These are phyloP conservation scores for Phytophthora constricta DNA, from an alignment of 352 stramenopile genomes.

Conservation along the genomic window DNA sequence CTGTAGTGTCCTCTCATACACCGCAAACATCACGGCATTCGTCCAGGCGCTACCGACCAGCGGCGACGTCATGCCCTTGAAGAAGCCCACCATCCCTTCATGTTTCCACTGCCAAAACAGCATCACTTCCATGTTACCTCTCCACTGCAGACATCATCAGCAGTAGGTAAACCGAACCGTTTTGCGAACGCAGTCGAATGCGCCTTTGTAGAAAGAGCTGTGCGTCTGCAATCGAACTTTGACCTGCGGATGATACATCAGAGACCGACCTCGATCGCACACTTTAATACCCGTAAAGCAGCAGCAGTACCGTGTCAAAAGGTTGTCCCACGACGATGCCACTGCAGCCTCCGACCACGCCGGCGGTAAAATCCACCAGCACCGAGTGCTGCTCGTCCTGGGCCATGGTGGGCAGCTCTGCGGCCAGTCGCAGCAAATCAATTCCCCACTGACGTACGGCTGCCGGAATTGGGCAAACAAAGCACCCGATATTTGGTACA, in stretches of 20 bases:
- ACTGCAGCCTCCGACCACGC: conserved; percentile 55
- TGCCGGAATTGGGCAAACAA: no score
- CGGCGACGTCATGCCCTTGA: conserved; percentile 86
- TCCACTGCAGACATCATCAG: background rate
- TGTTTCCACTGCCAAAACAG: conserved; percentile 40
- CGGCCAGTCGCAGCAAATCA: no score
- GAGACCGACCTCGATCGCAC: no score
- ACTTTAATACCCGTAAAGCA: no score
- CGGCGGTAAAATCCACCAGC: conserved; percentile 52
- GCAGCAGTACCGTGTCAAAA: conserved; percentile 67
- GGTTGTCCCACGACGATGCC: conserved; percentile 67
- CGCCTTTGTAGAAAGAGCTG: conserved; percentile 59
- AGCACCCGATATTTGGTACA: no score
- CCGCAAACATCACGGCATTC: conserved; percentile 89
- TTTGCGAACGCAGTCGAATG: conserved; percentile 51
- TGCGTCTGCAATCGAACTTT: conserved; percentile 73
- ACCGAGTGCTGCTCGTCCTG: conserved; percentile 44
- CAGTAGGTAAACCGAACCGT: conserved; percentile 28
- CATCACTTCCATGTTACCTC: conserved; percentile 10
- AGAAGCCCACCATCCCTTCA: conserved; percentile 81
- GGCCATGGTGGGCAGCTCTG: conserved; percentile 33
- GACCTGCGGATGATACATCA: conserved; percentile 43
- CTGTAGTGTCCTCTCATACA: conserved; percentile 76
- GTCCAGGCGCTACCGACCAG: conserved; percentile 83
- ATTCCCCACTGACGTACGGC: no score